Conservation (phyloP, 352 stramenopile species). For the Phytophthora nicotianae region DNA sequence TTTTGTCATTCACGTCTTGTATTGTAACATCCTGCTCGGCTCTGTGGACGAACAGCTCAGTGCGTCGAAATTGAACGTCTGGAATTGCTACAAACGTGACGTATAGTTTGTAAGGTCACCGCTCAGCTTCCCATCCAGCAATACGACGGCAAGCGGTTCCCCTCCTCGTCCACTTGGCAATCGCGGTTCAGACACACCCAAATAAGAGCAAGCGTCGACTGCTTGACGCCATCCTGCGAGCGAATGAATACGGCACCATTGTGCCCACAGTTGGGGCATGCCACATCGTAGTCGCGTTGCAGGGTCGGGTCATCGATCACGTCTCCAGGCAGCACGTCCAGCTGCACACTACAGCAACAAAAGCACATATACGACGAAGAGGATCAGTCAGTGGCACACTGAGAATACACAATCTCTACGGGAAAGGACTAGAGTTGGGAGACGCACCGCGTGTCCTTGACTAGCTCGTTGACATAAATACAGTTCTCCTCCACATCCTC, state of each 20-base stretch:
- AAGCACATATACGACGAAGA: slow-evolving; percentile 5
- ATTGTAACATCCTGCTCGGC: slow-evolving; percentile 13
- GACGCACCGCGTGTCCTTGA: slow-evolving; percentile 85
- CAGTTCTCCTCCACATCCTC: slow-evolving; percentile 89
- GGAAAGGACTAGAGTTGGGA: background rate
- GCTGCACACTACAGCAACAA: slow-evolving; percentile 58
- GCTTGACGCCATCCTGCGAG: slow-evolving; percentile 88
- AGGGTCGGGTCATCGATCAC: slow-evolving; percentile 90
- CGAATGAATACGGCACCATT: slow-evolving; percentile 89
- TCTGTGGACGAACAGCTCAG: background rate
- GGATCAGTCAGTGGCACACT: background rate
- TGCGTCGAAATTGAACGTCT: background rate
- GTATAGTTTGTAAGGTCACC: background rate
- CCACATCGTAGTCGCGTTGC: slow-evolving; percentile 88
- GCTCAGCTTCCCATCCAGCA: slow-evolving; percentile 80
- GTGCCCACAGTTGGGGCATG: slow-evolving; percentile 76
- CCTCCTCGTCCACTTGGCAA: slow-evolving; percentile 85
- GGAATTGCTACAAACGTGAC: background rate
- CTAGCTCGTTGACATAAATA: slow-evolving; percentile 93
- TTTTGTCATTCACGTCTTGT: background rate
- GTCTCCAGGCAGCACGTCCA: slow-evolving; percentile 85
- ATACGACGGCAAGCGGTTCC: slow-evolving; percentile 84
- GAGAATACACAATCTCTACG: background rate
- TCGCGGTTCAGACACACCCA: slow-evolving; percentile 91
- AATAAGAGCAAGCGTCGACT: slow-evolving; percentile 86